Base-by-base conservation (phyloP, 257 asterid genomes). In the Przewalskia tangutica region DNA sequence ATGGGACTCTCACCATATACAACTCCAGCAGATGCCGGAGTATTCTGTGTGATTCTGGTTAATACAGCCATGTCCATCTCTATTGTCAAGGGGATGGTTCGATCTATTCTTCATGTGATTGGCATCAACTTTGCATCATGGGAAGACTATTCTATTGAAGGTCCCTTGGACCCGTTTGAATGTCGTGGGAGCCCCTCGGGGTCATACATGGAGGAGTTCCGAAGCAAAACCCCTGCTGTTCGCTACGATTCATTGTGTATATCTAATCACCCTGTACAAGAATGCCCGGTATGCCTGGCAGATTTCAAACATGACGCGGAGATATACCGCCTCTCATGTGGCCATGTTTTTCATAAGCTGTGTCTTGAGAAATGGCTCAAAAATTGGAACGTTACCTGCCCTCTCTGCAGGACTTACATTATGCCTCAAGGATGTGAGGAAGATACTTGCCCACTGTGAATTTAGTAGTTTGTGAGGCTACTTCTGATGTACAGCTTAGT, bases 1-100 rank as follows among this genome's bases (percentile, higher is more conserved):
- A 94, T 94, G 98, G 98, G 98, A 46, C 92, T 95, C 50, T 92
- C 97, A 7, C 89, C 97, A 34, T 95, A 95, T 78, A 91, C 95
- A 3, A 77, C 91, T 82, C 97, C 98, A 59, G 90, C 97, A 1
- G 98, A 95, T 63, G 97, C 93, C 0, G 98, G 98, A 20, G 92
- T 93, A 32, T 91, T 95, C 73, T 95, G 95, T 54, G 89, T 95
- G 79, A 91, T 95, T 62, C 89, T 95, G 46, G 96, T 93, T 12
- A 92, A 92, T 87, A 92, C 98, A 1, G 98, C 93, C 34, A 93
- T 90, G 14, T 94, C 98, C 62, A 91, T 94, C 81, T 91, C 97
- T 40, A 90, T 91, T 59, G 84, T 91, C 84, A 94, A 94, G 88
- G 97, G 90, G 77, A 82, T 91, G 46, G 85, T 93, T 60, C 91